These are phyloP conservation scores for Ogataea hybrid DNA, from an alignment of 1,139 yeast species.

Conservation along the genomic window DNA sequence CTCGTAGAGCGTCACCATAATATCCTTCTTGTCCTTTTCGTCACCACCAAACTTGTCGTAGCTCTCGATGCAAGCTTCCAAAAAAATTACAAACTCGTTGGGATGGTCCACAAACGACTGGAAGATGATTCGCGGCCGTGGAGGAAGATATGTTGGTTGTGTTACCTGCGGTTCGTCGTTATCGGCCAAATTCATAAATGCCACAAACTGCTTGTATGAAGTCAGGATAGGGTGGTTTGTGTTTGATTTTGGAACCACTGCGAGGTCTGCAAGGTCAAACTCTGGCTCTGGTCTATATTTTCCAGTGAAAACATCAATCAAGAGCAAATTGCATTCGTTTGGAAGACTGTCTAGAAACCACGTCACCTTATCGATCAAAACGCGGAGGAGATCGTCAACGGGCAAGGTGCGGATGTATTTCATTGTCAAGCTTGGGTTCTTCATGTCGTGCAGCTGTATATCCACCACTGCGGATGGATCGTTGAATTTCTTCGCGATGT, in stretches of 20 bases:
- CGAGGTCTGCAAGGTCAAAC: constrained; percentile 15
- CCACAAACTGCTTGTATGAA: constrained; percentile 70
- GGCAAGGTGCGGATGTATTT: constrained; percentile 66
- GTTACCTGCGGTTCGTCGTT: constrained; percentile 11
- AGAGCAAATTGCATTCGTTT: constrained; percentile 73
- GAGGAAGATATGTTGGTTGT: constrained; percentile 82
- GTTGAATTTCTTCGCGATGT: constrained; percentile 65
- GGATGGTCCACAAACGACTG: constrained; percentile 84
- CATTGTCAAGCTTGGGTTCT: constrained; percentile 62
- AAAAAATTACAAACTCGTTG: constrained; percentile 84
- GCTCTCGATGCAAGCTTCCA: constrained; percentile 86
- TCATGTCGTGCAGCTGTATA: constrained; percentile 66
- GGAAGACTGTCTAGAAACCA: constrained; percentile 66
- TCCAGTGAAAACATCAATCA: constrained; percentile 89
- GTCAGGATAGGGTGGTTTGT: constrained; percentile 46
- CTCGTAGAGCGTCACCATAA: constrained; percentile 77
- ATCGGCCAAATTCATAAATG: constrained; percentile 43
- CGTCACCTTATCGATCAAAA: constrained; percentile 56
- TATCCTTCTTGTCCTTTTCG: constrained; percentile 64
- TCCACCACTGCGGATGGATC: constrained; percentile 78
- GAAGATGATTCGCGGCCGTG: constrained; percentile 83
- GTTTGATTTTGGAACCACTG: constrained; percentile 9
- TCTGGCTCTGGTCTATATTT: constrained; percentile 50
- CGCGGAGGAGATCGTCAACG: constrained; percentile 75
- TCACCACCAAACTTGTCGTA: constrained; percentile 77